phyloP scores from a whole-genome alignment of 257 asterid species.

The Solanum rostratum region DNA sequence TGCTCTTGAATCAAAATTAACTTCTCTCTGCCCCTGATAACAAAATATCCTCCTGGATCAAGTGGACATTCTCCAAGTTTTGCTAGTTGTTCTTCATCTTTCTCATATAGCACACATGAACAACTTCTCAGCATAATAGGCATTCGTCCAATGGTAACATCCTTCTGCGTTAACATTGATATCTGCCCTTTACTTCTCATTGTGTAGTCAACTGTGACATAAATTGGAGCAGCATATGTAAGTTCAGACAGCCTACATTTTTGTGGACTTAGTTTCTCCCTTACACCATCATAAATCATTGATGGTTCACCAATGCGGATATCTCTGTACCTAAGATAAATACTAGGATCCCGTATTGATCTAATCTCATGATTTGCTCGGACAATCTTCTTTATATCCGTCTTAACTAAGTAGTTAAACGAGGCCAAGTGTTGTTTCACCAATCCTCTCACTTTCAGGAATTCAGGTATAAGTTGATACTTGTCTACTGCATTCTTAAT shows the following conservation, averaged over 20 bases:
- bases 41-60: conserved; percentile 94
- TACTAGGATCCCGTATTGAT: conserved; percentile 22
- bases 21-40: conserved; percentile 89
- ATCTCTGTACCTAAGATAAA: conserved; percentile 18
- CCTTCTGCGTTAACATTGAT: conserved; percentile 14
- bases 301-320: conserved; percentile 44
- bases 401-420: conserved; percentile 59
- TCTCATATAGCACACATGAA: conserved; percentile 55
- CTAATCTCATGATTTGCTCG: conserved; percentile 45
- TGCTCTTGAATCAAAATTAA: conserved; percentile 94
- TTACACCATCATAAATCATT: conserved; percentile 11
- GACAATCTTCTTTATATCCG: conserved; percentile 58
- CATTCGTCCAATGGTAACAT: conserved; percentile 63
- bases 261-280: conserved; percentile 55
- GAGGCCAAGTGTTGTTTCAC: conserved; percentile 93
- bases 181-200: conserved; percentile 23
- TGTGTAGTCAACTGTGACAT: conserved; percentile 37
- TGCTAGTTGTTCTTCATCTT: conserved; percentile 89
- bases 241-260: conserved; percentile 58
- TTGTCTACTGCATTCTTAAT: conserved; percentile 59
- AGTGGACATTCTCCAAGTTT: conserved; percentile 90
- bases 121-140: conserved; percentile 87
- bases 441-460: conserved; percentile 81
- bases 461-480: conserved; percentile 71
- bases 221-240: conserved; percentile 88